Conservation (phyloP, 2,329 filamentous ascomycete genomes). For the Pyrenophora tritici-repentis region DNA sequence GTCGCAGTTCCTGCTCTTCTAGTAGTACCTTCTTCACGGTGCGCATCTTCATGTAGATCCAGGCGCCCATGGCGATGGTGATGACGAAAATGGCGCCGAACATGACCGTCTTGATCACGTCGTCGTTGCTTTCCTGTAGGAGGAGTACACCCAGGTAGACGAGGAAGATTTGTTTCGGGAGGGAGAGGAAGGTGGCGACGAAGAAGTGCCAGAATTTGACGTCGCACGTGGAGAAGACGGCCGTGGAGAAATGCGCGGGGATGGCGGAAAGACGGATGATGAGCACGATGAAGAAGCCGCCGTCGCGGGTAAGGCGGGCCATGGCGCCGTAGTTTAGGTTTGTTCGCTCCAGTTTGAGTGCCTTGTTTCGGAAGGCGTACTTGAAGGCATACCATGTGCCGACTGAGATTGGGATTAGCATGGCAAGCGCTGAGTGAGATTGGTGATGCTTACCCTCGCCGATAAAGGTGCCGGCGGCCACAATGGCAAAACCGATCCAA, state of each 20-base stretch:
- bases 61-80: conserved; percentile 37
- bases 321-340: conserved; percentile 46
- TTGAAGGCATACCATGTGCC: conserved; percentile 47
- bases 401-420: conserved; percentile 26
- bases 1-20: conserved; percentile 39
- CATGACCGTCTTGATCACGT: conserved; percentile 35
- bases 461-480: conserved; percentile 43
- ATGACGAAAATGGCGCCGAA: conserved; percentile 38
- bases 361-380: conserved; percentile 35
- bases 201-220: conserved; percentile 46
- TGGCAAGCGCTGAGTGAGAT: not conserved
- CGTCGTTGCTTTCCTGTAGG: conserved; percentile 33
- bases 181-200: conserved; percentile 40
- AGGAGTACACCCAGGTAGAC: conserved; percentile 44
- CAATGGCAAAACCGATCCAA: conserved; percentile 43
- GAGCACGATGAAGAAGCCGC: conserved; percentile 43
- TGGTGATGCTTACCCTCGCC: conserved; percentile 35
- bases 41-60: conserved; percentile 44
- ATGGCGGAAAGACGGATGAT: conserved; percentile 43
- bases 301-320: conserved; percentile 42
- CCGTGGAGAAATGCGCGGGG: conserved; percentile 43
- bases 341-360: conserved; percentile 40
- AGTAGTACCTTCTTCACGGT: conserved; percentile 39
- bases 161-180: conserved; percentile 45
- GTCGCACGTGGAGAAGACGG: conserved; percentile 45